These are phyloP conservation scores for Mucor mucedo DNA, from an alignment of 371 early-diverging fungal genomes.

Conservation along the genomic window DNA sequence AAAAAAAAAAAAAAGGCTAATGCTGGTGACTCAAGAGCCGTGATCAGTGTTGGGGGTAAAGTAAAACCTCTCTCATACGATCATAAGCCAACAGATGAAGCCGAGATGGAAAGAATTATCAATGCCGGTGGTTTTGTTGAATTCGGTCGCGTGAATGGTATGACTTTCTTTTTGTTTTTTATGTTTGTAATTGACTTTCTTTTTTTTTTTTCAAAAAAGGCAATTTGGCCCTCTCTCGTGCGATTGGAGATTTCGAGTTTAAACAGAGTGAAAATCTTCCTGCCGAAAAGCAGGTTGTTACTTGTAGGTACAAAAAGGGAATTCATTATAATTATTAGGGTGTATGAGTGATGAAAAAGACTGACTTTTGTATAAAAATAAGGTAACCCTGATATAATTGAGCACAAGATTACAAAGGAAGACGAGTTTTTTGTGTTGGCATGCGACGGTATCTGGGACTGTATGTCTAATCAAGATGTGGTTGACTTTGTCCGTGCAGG, in stretches of 20 bases:
- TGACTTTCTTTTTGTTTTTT: background rate
- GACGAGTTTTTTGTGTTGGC: conserved; percentile 93
- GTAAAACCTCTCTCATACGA: conserved; percentile 83
- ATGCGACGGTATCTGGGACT: conserved; percentile 99
- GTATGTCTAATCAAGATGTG: conserved; percentile 90
- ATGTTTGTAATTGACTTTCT: background rate
- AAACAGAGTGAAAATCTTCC: conserved; percentile 76
- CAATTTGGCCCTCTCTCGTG: conserved; percentile 92
- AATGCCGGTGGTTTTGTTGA: conserved; percentile 95
- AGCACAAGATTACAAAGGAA: conserved; percentile 59
- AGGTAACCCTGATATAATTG: conserved; percentile 74
- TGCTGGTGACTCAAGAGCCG: conserved; percentile 92
- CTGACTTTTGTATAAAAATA: background rate
- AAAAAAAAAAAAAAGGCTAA: no score
- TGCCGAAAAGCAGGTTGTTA: conserved; percentile 88
- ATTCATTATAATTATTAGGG: no score
- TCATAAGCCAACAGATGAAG: conserved; percentile 87
- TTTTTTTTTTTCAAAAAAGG: conserved; percentile 38
- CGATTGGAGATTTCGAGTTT: conserved; percentile 95
- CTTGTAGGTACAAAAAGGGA: conserved; percentile 43
- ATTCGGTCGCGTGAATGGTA: conserved; percentile 94
- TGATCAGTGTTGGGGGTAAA: conserved; percentile 74
- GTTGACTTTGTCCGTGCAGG: conserved; percentile 78
- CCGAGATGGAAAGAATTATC: conserved; percentile 80
- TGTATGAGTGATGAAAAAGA: no score